phyloP scores from a whole-genome alignment of 1,139 yeast genomes.

The Pichia sp. region DNA sequence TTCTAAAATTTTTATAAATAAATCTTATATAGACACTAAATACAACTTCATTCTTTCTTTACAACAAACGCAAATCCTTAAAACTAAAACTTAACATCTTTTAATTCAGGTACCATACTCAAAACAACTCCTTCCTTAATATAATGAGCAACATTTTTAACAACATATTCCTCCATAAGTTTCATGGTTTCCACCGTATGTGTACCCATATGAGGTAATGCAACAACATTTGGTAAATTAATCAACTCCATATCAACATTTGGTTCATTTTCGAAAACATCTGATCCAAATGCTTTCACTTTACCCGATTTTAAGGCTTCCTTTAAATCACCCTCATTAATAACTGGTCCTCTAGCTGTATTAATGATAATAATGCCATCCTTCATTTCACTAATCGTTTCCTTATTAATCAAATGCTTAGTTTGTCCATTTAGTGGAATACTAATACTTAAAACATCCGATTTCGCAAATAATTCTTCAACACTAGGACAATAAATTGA shows the following conservation, averaged over 20 bases:
- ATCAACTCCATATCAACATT: slow-evolving; percentile 52
- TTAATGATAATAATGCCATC: slow-evolving; percentile 62
- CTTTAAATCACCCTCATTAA: slow-evolving; percentile 50
- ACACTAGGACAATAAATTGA: slow-evolving; percentile 45
- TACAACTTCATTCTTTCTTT: too few relatives aligned
- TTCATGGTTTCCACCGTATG: slow-evolving; percentile 52
- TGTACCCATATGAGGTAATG: slow-evolving; percentile 83
- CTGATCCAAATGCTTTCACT: slow-evolving; percentile 69
- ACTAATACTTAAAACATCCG: slow-evolving; percentile 58
- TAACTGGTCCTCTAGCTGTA: slow-evolving; percentile 56
- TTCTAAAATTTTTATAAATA: too few relatives aligned
- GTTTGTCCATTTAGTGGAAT: slow-evolving; percentile 53
- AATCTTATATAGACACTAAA: too few relatives aligned
- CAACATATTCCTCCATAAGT: slow-evolving; percentile 49
- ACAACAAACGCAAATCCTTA: neutral
- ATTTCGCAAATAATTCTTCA: slow-evolving; percentile 48
- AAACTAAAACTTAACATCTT: slow-evolving; percentile 1
- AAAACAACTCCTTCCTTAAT: slow-evolving; percentile 55
- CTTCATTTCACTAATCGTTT: slow-evolving; percentile 52
- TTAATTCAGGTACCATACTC: slow-evolving; percentile 61
- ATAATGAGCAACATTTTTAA: slow-evolving; percentile 38
- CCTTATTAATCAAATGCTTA: slow-evolving; percentile 50
- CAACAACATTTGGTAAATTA: slow-evolving; percentile 50
- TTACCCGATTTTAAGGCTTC: slow-evolving; percentile 61
- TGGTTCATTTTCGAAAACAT: slow-evolving; percentile 85